Evolutionary conservation across 352 stramenopile species (phyloP).

Genomic region (Phytopythium montanum): DNA sequence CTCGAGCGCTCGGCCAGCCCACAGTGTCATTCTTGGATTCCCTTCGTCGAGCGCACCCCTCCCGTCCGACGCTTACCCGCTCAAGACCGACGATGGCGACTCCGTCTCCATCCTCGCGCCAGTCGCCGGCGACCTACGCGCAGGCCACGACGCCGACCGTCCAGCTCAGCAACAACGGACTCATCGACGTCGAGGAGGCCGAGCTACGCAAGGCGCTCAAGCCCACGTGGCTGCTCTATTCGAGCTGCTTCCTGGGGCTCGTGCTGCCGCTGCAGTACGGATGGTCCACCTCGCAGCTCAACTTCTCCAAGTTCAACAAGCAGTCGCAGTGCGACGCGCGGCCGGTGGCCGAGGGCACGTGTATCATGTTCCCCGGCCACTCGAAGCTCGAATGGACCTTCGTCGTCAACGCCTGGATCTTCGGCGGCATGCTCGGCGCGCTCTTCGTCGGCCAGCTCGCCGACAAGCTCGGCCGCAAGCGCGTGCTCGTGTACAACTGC

Average conservation of each 20-base stretch:
- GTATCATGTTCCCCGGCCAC: slow-evolving; percentile 35
- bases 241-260: slow-evolving; percentile 13
- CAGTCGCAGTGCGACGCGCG: slow-evolving; percentile 14
- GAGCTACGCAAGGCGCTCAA: slow-evolving; percentile 13
- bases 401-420: slow-evolving; percentile 38
- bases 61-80: neutral
- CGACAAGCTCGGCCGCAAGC: slow-evolving; percentile 36
- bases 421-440: slow-evolving; percentile 34
- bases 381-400: slow-evolving; percentile 30
- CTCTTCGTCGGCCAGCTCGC: slow-evolving; percentile 20
- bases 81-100: neutral
- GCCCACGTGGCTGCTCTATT: slow-evolving; percentile 29
- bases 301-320: slow-evolving; percentile 27
- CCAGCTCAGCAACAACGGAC: slow-evolving; percentile 2
- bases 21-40: slow-evolving; percentile 1
- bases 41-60: neutral
- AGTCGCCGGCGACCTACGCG: slow-evolving; percentile 6
- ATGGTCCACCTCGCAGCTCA: slow-evolving; percentile 36
- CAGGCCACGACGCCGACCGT: slow-evolving; percentile 3
- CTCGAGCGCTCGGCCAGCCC: neutral
- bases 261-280: slow-evolving; percentile 29
- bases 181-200: slow-evolving; percentile 4
- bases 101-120: neutral
- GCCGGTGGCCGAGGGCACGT: slow-evolving; percentile 15
- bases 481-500: slow-evolving; percentile 35